Conservation (phyloP, 2,329 filamentous ascomycete genomes). For the Alternaria tenuissima region DNA sequence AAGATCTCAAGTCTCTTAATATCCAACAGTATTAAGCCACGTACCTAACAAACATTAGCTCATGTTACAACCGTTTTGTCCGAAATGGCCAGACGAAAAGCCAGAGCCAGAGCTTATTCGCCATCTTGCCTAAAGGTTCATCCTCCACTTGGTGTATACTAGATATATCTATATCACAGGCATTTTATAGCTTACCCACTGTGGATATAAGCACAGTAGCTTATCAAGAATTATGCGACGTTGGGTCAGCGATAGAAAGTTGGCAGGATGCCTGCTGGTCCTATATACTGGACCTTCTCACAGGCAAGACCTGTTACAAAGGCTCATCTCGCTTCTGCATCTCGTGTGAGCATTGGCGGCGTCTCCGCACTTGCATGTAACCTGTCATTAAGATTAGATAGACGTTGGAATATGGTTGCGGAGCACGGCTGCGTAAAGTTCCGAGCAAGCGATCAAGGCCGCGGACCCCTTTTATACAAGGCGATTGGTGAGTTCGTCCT, state of each 20-base stretch:
- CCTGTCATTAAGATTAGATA: conserved; percentile 6
- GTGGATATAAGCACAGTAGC: not conserved
- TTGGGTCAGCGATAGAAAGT: conserved; percentile 15
- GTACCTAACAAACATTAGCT: not conserved
- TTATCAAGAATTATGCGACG: not conserved
- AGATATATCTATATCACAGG: not conserved
- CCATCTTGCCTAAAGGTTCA: not conserved
- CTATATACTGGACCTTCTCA: not conserved
- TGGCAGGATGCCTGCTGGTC: conserved; percentile 28
- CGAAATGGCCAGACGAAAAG: not conserved
- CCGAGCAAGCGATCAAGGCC: conserved; percentile 15
- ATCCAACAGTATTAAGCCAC: not conserved
- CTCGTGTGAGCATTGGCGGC: not conserved
- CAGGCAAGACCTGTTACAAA: not conserved
- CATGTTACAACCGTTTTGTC: not conserved
- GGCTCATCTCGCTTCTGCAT: conserved; percentile 15
- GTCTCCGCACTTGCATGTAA: conserved; percentile 8
- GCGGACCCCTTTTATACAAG: conserved; percentile 10
- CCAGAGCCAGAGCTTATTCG: not conserved
- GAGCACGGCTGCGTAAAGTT: conserved; percentile 5
- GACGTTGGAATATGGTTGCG: conserved; percentile 8
- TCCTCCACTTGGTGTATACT: not conserved
- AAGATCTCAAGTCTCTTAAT: not conserved
- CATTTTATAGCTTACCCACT: not conserved
- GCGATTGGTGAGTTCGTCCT: conserved; percentile 16